Evolutionary conservation across 352 stramenopile genomes (phyloP), one percentile per base, ranked within the genome.

Genomic region (Salisapilia sapeloensis): DNA sequence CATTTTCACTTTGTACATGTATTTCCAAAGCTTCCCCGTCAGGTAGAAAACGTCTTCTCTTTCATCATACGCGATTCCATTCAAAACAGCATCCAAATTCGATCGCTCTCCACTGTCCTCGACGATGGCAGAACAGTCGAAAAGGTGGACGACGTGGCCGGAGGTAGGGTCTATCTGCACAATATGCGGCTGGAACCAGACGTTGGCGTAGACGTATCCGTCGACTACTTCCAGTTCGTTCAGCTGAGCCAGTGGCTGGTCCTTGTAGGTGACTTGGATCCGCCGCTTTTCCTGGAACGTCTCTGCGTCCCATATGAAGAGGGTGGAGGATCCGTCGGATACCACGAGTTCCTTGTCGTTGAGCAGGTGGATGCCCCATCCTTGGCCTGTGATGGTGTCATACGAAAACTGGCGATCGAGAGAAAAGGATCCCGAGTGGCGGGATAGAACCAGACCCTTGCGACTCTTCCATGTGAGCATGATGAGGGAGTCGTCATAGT

Each of bases 151-250:
- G 17, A 94, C 65, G 5, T 46, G 50, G 21, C 87, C 87, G 14
- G 60, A 89, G 1, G 40, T 14, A 12, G 86, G 86, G 56, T 97
- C 62, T 30, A 96, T 96, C 35, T 94, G 93, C 11, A 95, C 52
- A 24, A 97, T 82, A 13, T 82, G 60, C 35, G 89, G 70, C 35
- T 89, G 50, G 52, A 92, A 94, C 91, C 91, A 97, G 39, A 97
- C 74, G 57, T 97, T 97, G 13, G 83, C 89, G 38, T 95, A 91
- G 33, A 97, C 76, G 29, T 78, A 79, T 11, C 86, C 86, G 27
- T 92, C 83, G 26, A 80, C 91, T 29, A 69, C 74, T 50, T 97
- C 91, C 13, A 97, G 60, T 48, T 97, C 91, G 46, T 97, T 97
- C 20, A 97, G 46, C 25, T 84, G 38, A n/a, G 46, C 33, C 26